phyloP scores from a whole-genome alignment of 257 asterid species.

The Euphrasia confusa region DNA sequence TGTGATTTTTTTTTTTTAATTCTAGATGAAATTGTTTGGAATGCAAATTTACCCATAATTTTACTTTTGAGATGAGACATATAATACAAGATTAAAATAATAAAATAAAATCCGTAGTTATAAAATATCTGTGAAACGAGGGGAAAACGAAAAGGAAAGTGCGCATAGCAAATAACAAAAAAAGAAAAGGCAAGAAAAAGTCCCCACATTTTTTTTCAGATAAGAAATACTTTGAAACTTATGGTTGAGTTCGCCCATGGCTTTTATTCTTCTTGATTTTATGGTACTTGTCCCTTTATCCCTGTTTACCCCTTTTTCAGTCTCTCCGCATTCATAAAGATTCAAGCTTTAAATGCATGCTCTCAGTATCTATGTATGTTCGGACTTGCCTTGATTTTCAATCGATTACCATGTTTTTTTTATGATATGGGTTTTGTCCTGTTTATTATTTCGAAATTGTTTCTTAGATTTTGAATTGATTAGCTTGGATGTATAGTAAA shows the following conservation, averaged over 20 bases:
- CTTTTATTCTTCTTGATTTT: background rate
- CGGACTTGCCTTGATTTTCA: background rate
- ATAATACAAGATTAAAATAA: too few species aligned
- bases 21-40: too few species aligned
- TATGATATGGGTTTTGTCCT: slow-evolving; percentile 15
- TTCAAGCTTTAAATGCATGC: slow-evolving; percentile 28
- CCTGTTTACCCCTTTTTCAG: background rate
- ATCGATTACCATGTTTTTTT: background rate
- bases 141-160: too few species aligned
- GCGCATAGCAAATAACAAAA: slow-evolving; percentile 14
- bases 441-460: slow-evolving; percentile 2
- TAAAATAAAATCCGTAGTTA: background rate
- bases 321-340: background rate
- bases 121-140: slow-evolving; percentile 17
- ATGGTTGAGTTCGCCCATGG: slow-evolving; percentile 23
- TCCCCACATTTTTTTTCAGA: slow-evolving; percentile 25
- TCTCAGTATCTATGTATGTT: background rate
- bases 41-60: too few species aligned
- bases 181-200: slow-evolving; percentile 17
- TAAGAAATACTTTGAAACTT: slow-evolving; percentile 29
- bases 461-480: background rate
- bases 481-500: slow-evolving; percentile 6
- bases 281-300: background rate
- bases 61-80: too few species aligned
- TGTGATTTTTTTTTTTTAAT: too few species aligned